Percentiles rank a stretch among this genome's conserved stretches.
These are phyloP conservation scores for Alternaria sp. DNA, from an alignment of 2,329 filamentous ascomycete genomes.

Conservation along the genomic window DNA sequence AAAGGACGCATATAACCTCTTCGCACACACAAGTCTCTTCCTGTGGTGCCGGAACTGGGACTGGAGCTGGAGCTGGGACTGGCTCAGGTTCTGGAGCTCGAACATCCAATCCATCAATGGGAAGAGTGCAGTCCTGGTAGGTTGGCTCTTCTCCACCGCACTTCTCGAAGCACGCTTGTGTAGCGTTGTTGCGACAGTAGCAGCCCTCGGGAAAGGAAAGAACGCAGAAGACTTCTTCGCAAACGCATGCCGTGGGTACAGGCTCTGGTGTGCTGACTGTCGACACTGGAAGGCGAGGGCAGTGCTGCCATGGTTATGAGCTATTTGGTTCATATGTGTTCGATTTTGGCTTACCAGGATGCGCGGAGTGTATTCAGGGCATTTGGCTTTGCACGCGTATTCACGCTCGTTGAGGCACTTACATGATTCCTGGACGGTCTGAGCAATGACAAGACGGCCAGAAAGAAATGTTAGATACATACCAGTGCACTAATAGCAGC, in stretches of 20 bases:
- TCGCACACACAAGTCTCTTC: conserved; percentile 22
- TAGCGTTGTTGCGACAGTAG: conserved; percentile 35
- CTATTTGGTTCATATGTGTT: fast-evolving
- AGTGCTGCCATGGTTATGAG: neutral
- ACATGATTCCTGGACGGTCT: conserved; percentile 32
- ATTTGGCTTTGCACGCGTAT: conserved; percentile 31
- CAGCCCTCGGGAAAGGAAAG: conserved; percentile 39
- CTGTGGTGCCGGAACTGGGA: neutral
- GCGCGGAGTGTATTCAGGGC: conserved; percentile 31
- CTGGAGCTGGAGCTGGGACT: neutral
- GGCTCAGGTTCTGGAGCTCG: neutral
- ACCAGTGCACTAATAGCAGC: neutral
- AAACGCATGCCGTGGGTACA: neutral
- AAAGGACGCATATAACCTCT: conserved; percentile 27
- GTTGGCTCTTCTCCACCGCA: conserved; percentile 29
- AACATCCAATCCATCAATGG: neutral
- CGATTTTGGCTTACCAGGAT: neutral
- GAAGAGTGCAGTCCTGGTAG: neutral
- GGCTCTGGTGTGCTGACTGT: neutral
- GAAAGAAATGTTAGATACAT: too few relatives aligned
- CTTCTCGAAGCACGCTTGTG: conserved; percentile 33
- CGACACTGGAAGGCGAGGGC: neutral
- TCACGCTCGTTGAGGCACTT: conserved; percentile 40
- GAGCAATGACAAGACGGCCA: neutral
- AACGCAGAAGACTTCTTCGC: conserved; percentile 28